Base-by-base conservation (phyloP, 1,139 yeast species). In the Taphrina deformans region DNA sequence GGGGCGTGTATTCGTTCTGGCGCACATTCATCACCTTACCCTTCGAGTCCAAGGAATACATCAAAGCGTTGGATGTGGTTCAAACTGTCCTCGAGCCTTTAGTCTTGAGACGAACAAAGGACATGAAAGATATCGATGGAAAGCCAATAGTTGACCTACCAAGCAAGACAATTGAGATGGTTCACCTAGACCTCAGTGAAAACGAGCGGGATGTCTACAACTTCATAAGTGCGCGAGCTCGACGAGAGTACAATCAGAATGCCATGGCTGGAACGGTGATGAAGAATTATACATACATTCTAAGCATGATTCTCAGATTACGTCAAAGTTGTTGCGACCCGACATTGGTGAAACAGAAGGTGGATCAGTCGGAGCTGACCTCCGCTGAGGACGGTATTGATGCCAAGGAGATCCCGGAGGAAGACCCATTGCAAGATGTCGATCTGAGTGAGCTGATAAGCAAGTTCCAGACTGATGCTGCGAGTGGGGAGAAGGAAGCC, bases 251-350 rank as follows among this genome's bases (percentile, higher is more conserved):
- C 68, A 86, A 84, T 63, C 86, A 87, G 53, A 75, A 87, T 64
- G 77, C 82, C 45, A 80, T 80, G 2, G 76, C 78, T 6, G 97
- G 97, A 1, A 83, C 87, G 68, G 78, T 89, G n/a, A 75, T 89
- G 71, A 86, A 84, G 68, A 84, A 83, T 67, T 92, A 89, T 73
- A 84, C 95, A 0, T 86, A 89, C 51, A 89, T 93, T 69, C 78
- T 93, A 69, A 87, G 95, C 1, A 96, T 89, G 72, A 87, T 93
- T 67, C 76, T 92, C 68, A 80, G 98, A 65, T 79, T 93, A 52
- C 80, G 98, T 65, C 98, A 93, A 74, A 84, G 88, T 0, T 93
- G 98, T 73, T 90, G 97, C 73, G 97, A 93, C 73, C 82, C 88
- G 14, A 78, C 76, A 1, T 67, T 75, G 53, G 79, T 77, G 44